A percentile compares a stretch with the other conserved stretches of the same genome.
Conservation (phyloP, 352 stramenopile species). For the Globisporangium radiosum region DNA sequence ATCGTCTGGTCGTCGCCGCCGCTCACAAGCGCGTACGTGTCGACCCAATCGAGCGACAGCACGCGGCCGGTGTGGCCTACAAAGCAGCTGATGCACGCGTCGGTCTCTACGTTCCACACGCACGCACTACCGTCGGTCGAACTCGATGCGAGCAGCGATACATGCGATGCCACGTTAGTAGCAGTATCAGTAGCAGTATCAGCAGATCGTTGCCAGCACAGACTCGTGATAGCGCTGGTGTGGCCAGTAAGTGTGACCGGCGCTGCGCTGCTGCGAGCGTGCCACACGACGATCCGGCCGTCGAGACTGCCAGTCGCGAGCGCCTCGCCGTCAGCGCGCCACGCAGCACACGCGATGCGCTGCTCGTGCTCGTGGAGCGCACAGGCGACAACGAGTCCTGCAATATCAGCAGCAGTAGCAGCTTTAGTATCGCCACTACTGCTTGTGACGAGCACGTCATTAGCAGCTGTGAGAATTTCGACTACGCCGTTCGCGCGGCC, state of each 20-base stretch:
- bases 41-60: constrained; percentile 51
- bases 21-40: constrained; percentile 32
- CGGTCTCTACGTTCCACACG: constrained; percentile 37
- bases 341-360: constrained; percentile 29
- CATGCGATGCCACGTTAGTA: background rate
- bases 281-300: constrained; percentile 41
- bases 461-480: constrained; percentile 18
- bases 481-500: constrained; percentile 40
- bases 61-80: constrained; percentile 42
- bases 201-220: constrained; percentile 27
- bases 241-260: constrained; percentile 23
- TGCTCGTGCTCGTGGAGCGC: constrained; percentile 52
- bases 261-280: constrained; percentile 17
- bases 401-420: background rate
- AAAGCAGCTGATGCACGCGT: constrained; percentile 28
- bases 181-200: too few species aligned
- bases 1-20: constrained; percentile 67
- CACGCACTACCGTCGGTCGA: constrained; percentile 45
- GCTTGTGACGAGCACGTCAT: background rate
- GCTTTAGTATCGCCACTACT: background rate
- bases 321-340: constrained; percentile 18
- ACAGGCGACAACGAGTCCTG: constrained; percentile 5
- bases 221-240: constrained; percentile 29
- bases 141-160: constrained; percentile 34
- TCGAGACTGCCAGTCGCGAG: constrained; percentile 41